Base-by-base conservation (phyloP, 148 eudicot genomes). In the Rhododendron molle region DNA sequence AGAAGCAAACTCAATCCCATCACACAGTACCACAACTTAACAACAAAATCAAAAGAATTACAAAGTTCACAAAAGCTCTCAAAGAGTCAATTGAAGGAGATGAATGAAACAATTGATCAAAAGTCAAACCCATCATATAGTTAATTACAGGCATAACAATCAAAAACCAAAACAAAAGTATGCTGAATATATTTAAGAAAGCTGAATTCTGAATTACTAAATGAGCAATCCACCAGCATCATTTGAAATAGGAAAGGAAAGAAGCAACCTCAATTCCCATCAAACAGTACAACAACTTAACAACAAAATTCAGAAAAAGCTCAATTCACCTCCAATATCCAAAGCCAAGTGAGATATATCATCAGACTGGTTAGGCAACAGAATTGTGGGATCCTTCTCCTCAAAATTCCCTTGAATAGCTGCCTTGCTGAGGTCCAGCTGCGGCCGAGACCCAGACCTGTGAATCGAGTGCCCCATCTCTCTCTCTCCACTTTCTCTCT, bases 281-380 rank as follows among this genome's bases (percentile, higher is more conserved):
- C 6, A 43, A 72, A 32, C 65, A 49, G 8, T 49, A 36, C 30
- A 32, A 46, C 43, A 77, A 47, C 32, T 43, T 69, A 67, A n/a
- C 49, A 60, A 83, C 52, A 81, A 71, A 36, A 49, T 28, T 7
- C 16, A 73, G 16, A 38, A 52, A 52, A 28, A 8, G 79, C 38
- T 1, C 26, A 77, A 79, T 44, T 79, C 65, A 97, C 99, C 99
- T 94, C 99, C 99, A 91, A 97, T 97, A 83, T 97, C 99, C 86
- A 97, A 86, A 86, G 99, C 98, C 91, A 97, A 87, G 85, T 95
- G 99, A 81, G 96, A 97, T 65, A 95, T 95, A 87, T 97, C 99
- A 94, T 97, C 99, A 91, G 98, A 93, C 88, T 97, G 99, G 91
- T 97, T 97, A 83, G 99, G 99, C 89, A 97, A 91, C 62, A 97